These are phyloP conservation scores for Thalassiosira livingstoniorum DNA, from an alignment of 352 stramenopile species.

Conservation along the genomic window DNA sequence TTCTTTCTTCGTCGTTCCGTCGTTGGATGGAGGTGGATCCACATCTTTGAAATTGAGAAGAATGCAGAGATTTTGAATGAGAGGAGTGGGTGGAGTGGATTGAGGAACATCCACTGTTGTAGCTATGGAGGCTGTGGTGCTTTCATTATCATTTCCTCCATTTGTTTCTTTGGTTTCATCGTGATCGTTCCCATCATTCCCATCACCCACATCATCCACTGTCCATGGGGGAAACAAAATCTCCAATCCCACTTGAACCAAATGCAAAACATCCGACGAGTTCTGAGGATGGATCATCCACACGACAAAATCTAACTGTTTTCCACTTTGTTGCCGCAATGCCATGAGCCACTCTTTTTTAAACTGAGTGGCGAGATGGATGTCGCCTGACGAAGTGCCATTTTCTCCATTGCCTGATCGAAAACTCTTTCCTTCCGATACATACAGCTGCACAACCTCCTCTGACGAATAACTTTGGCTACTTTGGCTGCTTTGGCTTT, in stretches of 20 bases:
- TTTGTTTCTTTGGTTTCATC: constrained; percentile 9
- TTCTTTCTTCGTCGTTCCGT: too few relatives aligned
- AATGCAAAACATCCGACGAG: constrained; percentile 40
- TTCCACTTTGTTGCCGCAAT: constrained; percentile 38
- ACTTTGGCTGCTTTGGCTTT: constrained; percentile 10
- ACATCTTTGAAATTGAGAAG: constrained; percentile 63
- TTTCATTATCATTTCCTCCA: constrained; percentile 11
- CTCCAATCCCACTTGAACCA: constrained; percentile 42
- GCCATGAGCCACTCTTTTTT: constrained; percentile 36
- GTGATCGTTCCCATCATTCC: background rate
- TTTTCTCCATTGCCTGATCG: background rate
- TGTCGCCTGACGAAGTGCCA: background rate
- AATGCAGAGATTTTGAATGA: constrained; percentile 51
- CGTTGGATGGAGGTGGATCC: too few relatives aligned
- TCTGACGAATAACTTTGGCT: background rate
- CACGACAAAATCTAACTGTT: constrained; percentile 54
- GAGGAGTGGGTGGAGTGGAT: background rate
- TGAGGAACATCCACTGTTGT: background rate
- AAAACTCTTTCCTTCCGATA: constrained; percentile 52
- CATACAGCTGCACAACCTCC: constrained; percentile 53
- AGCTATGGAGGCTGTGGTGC: background rate
- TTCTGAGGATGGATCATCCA: constrained; percentile 55
- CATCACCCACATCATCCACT: background rate
- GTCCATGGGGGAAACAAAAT: constrained; percentile 39
- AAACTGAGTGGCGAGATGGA: constrained; percentile 13